Conservation (phyloP, 305 asterid species). For the Fraxinus dipetala region DNA sequence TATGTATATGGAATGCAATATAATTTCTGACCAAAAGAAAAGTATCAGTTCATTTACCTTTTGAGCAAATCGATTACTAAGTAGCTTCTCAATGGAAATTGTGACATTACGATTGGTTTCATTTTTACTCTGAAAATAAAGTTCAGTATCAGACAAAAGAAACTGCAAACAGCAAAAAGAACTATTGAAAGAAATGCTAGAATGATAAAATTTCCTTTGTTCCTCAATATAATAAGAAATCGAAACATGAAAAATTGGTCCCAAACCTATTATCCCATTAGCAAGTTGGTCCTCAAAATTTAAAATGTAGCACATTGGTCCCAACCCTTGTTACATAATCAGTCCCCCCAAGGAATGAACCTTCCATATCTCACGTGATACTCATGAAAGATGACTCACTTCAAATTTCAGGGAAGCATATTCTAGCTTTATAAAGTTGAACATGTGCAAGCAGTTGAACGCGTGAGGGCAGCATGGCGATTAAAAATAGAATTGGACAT, state of each 20-base stretch:
- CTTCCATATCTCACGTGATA: background rate
- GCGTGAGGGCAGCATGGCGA: background rate
- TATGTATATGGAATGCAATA: conserved; percentile 2
- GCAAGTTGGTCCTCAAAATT: conserved; percentile 1
- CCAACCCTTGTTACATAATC: background rate
- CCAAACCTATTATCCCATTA: background rate
- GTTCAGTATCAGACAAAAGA: conserved; percentile 18
- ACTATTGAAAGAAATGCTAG: conserved; percentile 1
- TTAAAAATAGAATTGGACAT: background rate
- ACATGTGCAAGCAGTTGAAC: background rate
- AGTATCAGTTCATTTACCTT: conserved; percentile 54
- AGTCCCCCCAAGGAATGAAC: background rate
- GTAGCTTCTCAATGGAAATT: conserved; percentile 74
- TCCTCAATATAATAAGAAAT: conserved; percentile 15
- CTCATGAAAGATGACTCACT: background rate
- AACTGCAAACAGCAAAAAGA: background rate
- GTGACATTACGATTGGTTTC: conserved; percentile 34
- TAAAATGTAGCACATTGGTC: background rate
- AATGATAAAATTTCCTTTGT: conserved; percentile 10
- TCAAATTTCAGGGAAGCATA: background rate
- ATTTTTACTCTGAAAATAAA: conserved; percentile 23
- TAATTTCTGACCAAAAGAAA: conserved; percentile 16
- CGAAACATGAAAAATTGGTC: background rate
- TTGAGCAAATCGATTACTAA: conserved; percentile 77
- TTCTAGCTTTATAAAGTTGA: background rate